Base-by-base conservation (phyloP, 257 asterid genomes). In the Hygrophila difformis region DNA sequence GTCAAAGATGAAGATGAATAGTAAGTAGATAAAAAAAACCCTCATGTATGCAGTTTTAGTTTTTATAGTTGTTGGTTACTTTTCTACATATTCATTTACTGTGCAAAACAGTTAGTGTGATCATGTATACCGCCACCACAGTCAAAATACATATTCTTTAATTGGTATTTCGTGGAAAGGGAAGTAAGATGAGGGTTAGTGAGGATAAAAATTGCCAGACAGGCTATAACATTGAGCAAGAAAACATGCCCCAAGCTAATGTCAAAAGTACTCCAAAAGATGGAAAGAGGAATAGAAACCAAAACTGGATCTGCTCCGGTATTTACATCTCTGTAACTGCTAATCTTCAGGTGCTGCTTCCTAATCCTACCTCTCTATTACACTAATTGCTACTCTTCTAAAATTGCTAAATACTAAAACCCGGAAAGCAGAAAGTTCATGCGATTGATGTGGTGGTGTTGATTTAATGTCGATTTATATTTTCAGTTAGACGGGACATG, bases 401-500 rank as follows among this genome's bases (percentile, higher is more conserved):
- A 51, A 49, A 38, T 41, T 39, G 49, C 54, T 18, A 18, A 14
- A 33, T 33, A 18, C 19, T 47, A 28, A 41, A 17, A 16, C 24
- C 48, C 56, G 37, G 24, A 33, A 19, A 19, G 44, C 17, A 31
- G 41, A 54, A 41, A 42, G 19, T 23, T 53, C n/a, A 13, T 23
- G 42, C n/a, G 22, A 41, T 16, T n/a, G 20, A 18, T 18, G 44
- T 8, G 36, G 24, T 21, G 23, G 12, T 51, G 11, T 51, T 36
- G 40, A 11, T 51, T 9, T 8, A 22, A 44, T 9, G 39, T 47
- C 24, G 38, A 26, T 26, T 26, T 8, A 26, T 8, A 26, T 26
- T 3, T 26, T 82, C 63, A 88, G 36, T 77, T 78, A 65, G 89
- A 84, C 28, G 97, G 95, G 39, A 88, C 95, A 22, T 81, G 97